Conservation (phyloP, 768 basidiomycete genomes). For the Hericium coralloides region DNA sequence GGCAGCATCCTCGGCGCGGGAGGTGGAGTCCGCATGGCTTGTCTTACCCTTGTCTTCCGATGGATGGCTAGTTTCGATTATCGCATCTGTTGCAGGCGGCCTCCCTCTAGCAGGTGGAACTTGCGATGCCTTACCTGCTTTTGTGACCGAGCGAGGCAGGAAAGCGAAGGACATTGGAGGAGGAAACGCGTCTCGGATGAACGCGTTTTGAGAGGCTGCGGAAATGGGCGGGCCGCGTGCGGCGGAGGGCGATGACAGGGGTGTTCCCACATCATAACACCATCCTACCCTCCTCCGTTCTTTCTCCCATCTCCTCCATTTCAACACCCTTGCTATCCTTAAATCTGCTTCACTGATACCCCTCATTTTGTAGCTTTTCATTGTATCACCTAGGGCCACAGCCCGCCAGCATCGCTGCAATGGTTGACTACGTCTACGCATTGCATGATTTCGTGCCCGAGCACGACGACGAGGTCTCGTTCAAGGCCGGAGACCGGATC, state of each 20-base stretch:
- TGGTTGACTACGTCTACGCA: constrained; percentile 83
- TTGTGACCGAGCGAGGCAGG: background rate
- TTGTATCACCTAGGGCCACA: background rate
- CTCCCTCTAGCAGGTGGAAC: background rate
- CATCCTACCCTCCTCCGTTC: background rate
- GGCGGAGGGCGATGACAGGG: background rate
- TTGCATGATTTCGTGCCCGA: constrained; percentile 86
- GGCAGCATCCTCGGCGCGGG: constrained; percentile 36
- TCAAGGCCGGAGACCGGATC: constrained; percentile 78
- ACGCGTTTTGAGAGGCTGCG: too few species aligned
- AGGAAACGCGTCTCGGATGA: background rate
- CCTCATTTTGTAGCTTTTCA: background rate
- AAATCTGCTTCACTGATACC: background rate
- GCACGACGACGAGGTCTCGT: constrained; percentile 88
- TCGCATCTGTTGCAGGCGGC: background rate
- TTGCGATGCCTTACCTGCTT: background rate
- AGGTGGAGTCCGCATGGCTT: too few species aligned
- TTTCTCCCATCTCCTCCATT: background rate
- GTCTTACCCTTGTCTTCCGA: background rate
- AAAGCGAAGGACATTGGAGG: background rate
- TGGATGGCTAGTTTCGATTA: background rate
- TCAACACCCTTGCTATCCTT: background rate
- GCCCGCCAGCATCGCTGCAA: constrained; percentile 17
- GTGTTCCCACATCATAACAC: background rate
- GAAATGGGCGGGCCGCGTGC: background rate